Evolutionary conservation across 2,329 filamentous ascomycete species (phyloP), one percentile per base, ranked within the genome.

Genomic region (Stachybotrys chlorohalonatus): DNA sequence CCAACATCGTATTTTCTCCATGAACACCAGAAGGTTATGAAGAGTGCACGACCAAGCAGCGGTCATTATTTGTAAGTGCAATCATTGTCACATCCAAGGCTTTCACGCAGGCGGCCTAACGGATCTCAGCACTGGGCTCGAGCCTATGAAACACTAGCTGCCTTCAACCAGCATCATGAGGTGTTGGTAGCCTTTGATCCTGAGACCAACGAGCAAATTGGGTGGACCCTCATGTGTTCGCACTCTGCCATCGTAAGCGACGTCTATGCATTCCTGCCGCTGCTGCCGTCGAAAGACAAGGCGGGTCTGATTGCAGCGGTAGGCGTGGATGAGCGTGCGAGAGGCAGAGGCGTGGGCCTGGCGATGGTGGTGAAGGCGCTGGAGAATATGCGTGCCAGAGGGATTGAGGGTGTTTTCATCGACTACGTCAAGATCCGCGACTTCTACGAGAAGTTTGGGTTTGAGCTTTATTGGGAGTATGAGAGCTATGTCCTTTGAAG

Each of bases 151-250:
- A 39, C 45, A 5, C 47, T 63, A 7, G 62, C 62, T 8, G 52
- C 52, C 1, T 53, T 52, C 1, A 51, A 51, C 1, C 59, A 64
- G 13, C 55, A 62, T 2, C 51, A 61, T 1, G 55, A 64, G 53
- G 59, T 57, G 0, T 46, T 64, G 49, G 62, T 64, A 2, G 62
- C 62, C 5, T 59, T 63, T 1, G 60, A 64, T 1, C 56, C 62
- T 0, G 60, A 63, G 0, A 64, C 59, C 1, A 62, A 63, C 1
- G 55, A 55, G 11, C 62, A 64, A 17, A 56, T 64, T 7, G 62
- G 62, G 13, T 64, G 62, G 62, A 62, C 62, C 0, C 52, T 63
- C 0, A 64, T 64, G 61, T 62, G 57, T 47, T 62, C 61, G 1
- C 53, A 49, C 5, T 50, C 50, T 0, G 31, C 59, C 0, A 42